phyloP scores from a whole-genome alignment of 352 stramenopile genomes.

The Phytophthora crassamura region DNA sequence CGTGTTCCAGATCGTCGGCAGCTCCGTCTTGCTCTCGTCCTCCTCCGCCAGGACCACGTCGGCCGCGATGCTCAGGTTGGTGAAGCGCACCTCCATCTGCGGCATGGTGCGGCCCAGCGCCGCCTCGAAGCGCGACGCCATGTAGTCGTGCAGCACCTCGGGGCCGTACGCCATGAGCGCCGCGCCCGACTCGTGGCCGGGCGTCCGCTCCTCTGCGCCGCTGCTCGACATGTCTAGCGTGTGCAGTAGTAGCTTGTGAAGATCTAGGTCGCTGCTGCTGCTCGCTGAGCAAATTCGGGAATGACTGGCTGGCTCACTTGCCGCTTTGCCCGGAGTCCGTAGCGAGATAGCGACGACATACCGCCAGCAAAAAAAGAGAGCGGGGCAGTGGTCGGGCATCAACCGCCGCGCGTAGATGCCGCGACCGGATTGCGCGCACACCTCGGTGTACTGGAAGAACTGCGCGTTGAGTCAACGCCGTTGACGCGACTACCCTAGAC shows the following conservation, averaged over 20 bases:
- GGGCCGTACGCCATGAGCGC: constrained; percentile 46
- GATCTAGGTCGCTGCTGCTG: constrained; percentile 16
- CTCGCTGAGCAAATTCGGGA: constrained; percentile 32
- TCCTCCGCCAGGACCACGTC: constrained; percentile 35
- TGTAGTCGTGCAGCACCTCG: constrained; percentile 45
- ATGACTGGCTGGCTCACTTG: constrained; percentile 24
- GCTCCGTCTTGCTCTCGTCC: constrained; percentile 25
- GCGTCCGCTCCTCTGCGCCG: constrained; percentile 22
- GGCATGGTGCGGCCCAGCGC: constrained; percentile 50
- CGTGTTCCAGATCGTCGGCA: constrained; percentile 57
- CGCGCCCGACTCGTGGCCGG: constrained; percentile 31
- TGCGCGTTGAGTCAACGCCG: constrained; percentile 24
- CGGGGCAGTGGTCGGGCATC: constrained; percentile 3
- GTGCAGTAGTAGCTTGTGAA: neutral
- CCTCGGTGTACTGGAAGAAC: constrained; percentile 13
- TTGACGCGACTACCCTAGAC: constrained; percentile 25
- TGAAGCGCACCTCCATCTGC: constrained; percentile 51
- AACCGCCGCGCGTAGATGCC: constrained; percentile 16
- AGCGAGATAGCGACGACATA: constrained; percentile 10
- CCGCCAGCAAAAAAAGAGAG: constrained; percentile 9
- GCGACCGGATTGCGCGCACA: constrained; percentile 25
- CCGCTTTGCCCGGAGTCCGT: neutral
- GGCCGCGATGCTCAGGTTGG: constrained; percentile 30
- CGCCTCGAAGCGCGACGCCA: constrained; percentile 37
- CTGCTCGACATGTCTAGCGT: constrained; percentile 14